phyloP scores from a whole-genome alignment of 2,329 filamentous ascomycete genomes.

The Pseudogymnoascus sp. region DNA sequence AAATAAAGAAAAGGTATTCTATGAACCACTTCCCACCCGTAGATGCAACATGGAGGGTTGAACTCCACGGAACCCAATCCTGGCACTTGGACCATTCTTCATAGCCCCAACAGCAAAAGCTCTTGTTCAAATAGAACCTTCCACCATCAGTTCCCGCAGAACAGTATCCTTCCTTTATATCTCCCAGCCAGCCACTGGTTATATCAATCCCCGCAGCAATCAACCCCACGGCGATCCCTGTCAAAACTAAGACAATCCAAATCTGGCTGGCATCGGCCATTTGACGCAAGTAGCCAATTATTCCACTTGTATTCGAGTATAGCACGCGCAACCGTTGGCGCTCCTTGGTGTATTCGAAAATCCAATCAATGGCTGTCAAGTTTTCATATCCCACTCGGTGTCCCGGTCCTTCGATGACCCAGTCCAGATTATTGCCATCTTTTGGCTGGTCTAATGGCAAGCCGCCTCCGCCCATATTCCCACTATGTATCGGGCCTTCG shows the following conservation, averaged over 20 bases:
- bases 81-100: slow-evolving; percentile 73
- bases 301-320: slow-evolving; percentile 58
- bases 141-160: slow-evolving; percentile 69
- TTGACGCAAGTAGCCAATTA: slow-evolving; percentile 66
- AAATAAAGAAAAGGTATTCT: slow-evolving; percentile 79
- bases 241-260: slow-evolving; percentile 82
- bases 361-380: slow-evolving; percentile 97
- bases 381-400: slow-evolving; percentile 91
- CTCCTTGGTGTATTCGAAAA: slow-evolving; percentile 97
- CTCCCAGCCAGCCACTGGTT: slow-evolving; percentile 84
- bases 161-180: slow-evolving; percentile 87
- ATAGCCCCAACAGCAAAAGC: slow-evolving; percentile 90
- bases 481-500: slow-evolving; percentile 14
- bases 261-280: slow-evolving; percentile 81
- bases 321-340: slow-evolving; percentile 77
- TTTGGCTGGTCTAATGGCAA: slow-evolving; percentile 29
- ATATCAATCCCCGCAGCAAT: slow-evolving; percentile 88
- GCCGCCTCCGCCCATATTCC: slow-evolving; percentile 15
- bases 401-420: slow-evolving; percentile 84
- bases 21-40: slow-evolving; percentile 68
- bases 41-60: slow-evolving; percentile 60
- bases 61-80: slow-evolving; percentile 83
- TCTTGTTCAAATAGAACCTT: slow-evolving; percentile 81
- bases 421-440: slow-evolving; percentile 56
- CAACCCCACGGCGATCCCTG: slow-evolving; percentile 74